These are phyloP conservation scores for Aschersonia sp. DNA, from an alignment of 2,329 filamentous ascomycete species.

Conservation along the genomic window DNA sequence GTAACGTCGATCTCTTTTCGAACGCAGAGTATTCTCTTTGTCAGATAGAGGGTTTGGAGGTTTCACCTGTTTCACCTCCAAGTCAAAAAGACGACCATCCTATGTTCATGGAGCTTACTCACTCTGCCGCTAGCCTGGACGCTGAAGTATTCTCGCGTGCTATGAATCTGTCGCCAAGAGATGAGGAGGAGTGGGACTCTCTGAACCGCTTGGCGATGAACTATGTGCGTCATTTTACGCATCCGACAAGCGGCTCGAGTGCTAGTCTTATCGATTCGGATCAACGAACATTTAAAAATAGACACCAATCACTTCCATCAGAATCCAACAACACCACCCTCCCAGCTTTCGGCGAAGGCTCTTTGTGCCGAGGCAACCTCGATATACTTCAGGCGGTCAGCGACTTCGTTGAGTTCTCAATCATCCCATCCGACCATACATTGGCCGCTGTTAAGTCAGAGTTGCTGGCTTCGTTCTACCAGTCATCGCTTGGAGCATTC, in stretches of 20 bases:
- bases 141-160: background rate
- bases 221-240: background rate
- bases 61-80: background rate
- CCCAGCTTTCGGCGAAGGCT: background rate
- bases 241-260: background rate
- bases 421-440: constrained; percentile 11
- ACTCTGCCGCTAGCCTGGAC: background rate
- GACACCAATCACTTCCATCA: background rate
- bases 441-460: constrained; percentile 1
- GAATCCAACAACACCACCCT: too few species aligned
- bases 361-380: background rate
- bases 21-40: background rate
- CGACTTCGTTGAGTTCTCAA: constrained; percentile 3
- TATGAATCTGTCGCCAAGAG: background rate
- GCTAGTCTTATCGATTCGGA: background rate
- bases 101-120: background rate
- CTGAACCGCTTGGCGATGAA: background rate
- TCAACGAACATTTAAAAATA: background rate
- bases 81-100: background rate
- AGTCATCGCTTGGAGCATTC: background rate
- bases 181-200: background rate
- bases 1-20: background rate
- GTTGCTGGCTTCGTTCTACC: background rate
- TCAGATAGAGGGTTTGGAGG: background rate
- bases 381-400: background rate